Base-by-base conservation (phyloP, 352 stramenopile genomes). In the Pythium brachiatum region DNA sequence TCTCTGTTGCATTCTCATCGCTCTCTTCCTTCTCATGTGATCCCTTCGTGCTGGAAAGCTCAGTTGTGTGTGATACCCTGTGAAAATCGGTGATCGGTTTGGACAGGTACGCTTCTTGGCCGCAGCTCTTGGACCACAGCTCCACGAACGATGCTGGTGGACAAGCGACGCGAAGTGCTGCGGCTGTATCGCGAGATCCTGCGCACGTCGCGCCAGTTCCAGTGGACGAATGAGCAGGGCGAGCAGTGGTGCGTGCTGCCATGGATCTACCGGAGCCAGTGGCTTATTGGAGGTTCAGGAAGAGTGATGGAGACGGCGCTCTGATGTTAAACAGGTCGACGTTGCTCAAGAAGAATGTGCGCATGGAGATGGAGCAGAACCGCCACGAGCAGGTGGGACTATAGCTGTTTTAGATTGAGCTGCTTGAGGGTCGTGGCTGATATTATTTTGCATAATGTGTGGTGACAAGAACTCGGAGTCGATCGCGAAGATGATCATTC, bases 131-230 rank as follows among this genome's bases (percentile, higher is more conserved):
- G 7, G 8, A 51, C 43, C 8, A 29, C 6, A 51, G 43, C 43
- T 34, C 29, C 38, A 48, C 18, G 32, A 26, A 34, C 6, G 13
- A 74, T 74, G 69, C 68, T 79, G 34, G 60, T 90, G 13, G 69
- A 90, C 64, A 90, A 88, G 65, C 75, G 81, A 47, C 80, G 79
- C 39, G 85, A 94, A 50, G 83, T 90, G 71, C 69, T 94, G 68
- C 81, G 82, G 16, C 69, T 94, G 60, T 94, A 94, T 72, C 80
- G 80, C 29, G 76, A 88, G 75, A 88, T 94, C 57, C 71, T 94
- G 69, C 81, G 79, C 60, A 88, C 79, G 29, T 69, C 85, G 68
- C 79, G 80, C 44, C 71, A 80, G 59, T 94, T 94, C 72, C 67
- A 82, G 60, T 90, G 87, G 75, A 63, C 57, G 8, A 92, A 91